Evolutionary conservation across 805 yeast species (phyloP).

Genomic region (Candida fluviatilis): DNA sequence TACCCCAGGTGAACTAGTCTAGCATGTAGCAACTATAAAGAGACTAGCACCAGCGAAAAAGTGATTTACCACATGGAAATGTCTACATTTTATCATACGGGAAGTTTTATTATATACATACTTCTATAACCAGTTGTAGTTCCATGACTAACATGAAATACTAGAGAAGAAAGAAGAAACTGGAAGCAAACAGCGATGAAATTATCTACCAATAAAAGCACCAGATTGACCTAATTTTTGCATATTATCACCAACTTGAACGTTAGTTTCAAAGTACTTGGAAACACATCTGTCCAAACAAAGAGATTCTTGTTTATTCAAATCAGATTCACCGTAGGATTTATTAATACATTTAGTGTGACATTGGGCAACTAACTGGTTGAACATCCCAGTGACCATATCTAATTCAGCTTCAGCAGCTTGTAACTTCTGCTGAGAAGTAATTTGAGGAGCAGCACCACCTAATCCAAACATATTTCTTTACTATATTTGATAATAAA

Average conservation of each 20-base stretch:
- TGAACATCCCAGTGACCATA: constrained; percentile 97
- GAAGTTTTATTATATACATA: background rate
- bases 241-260: constrained; percentile 82
- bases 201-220: constrained; percentile 42
- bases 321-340: constrained; percentile 65
- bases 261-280: constrained; percentile 91
- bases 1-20: too few relatives aligned
- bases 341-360: constrained; percentile 77
- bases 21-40: too few relatives aligned
- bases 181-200: too few relatives aligned
- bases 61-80: too few relatives aligned
- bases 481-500: background rate
- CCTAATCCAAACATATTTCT: constrained; percentile 69
- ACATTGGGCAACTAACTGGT: constrained; percentile 84
- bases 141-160: background rate
- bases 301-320: constrained; percentile 74
- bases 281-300: constrained; percentile 96
- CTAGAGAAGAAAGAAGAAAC: too few relatives aligned
- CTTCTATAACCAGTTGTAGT: background rate
- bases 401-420: constrained; percentile 98
- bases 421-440: constrained; percentile 70
- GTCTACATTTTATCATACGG: too few relatives aligned
- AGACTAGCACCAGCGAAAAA: too few relatives aligned
- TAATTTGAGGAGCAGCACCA: constrained; percentile 66
- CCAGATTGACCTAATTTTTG: constrained; percentile 45